phyloP scores from a whole-genome alignment of 768 basidiomycete species.

The Tylopilus plumbeoviolaceoides region DNA sequence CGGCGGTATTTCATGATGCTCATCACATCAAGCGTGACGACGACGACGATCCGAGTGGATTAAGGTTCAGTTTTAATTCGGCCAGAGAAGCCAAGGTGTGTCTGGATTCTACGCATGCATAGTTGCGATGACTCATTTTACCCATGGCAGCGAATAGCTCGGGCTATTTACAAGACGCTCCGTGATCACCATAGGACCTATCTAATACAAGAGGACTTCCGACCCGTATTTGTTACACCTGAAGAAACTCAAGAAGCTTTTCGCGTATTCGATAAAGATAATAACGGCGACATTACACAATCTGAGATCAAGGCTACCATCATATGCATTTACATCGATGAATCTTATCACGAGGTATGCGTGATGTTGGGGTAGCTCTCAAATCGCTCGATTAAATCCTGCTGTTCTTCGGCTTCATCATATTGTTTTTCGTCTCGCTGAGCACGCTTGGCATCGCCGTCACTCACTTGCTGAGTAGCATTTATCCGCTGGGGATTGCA shows the following conservation, averaged over 20 bases:
- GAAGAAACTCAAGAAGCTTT: constrained; percentile 63
- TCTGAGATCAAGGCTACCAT: constrained; percentile 70
- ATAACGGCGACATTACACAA: constrained; percentile 71
- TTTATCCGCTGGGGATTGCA: constrained; percentile 70
- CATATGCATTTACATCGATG: constrained; percentile 70
- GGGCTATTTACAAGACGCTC: constrained; percentile 60
- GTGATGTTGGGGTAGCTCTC: constrained; percentile 67
- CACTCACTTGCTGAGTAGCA: constrained; percentile 60
- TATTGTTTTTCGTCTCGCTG: constrained; percentile 70
- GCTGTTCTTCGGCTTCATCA: constrained; percentile 55
- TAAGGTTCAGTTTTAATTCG: constrained; percentile 54
- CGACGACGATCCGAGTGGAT: constrained; percentile 34
- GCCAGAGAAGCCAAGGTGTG: constrained; percentile 64
- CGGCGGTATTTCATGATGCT: constrained; percentile 70
- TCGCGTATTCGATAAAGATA: constrained; percentile 70
- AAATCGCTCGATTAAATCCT: constrained; percentile 61
- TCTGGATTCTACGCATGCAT: neutral
- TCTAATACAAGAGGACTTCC: constrained; percentile 65
- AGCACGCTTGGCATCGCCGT: constrained; percentile 69
- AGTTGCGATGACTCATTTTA: neutral
- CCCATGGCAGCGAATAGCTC: constrained; percentile 57
- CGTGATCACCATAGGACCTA: constrained; percentile 52
- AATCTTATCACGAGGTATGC: constrained; percentile 71
- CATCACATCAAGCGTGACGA: constrained; percentile 58
- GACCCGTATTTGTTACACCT: constrained; percentile 58